Percentiles rank a stretch among this genome's conserved stretches.
Evolutionary conservation across 1,139 yeast genomes (phyloP).

Genomic region (Pichia sp.): DNA sequence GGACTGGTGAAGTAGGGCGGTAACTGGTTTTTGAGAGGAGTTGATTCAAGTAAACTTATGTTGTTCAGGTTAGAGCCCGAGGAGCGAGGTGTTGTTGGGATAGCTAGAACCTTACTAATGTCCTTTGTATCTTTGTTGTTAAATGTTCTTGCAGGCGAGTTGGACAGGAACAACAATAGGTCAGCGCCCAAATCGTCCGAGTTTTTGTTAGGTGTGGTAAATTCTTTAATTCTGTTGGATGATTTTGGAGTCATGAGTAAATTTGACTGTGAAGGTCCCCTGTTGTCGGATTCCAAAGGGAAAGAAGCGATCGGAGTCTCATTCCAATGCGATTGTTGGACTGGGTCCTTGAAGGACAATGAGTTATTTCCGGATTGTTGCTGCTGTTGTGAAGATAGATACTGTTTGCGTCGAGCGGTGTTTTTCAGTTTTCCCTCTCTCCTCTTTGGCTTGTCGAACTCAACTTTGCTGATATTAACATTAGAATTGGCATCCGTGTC

Average conservation of each 20-base stretch:
- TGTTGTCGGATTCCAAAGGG: neutral
- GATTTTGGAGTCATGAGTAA: slow-evolving; percentile 31
- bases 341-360: neutral
- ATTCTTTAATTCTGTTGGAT: slow-evolving; percentile 10
- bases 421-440: neutral
- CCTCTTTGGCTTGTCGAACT: neutral
- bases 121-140: slow-evolving; percentile 20
- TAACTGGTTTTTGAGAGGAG: slow-evolving; percentile 23
- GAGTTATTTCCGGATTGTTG: neutral
- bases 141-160: slow-evolving; percentile 74
- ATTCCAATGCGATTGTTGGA: neutral
- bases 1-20: slow-evolving; percentile 16
- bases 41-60: slow-evolving; percentile 23
- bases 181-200: slow-evolving; percentile 76
- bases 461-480: neutral
- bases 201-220: slow-evolving; percentile 30
- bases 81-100: slow-evolving; percentile 34
- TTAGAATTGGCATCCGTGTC: neutral
- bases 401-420: neutral
- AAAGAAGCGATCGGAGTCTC: neutral
- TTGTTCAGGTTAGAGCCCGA: slow-evolving; percentile 3
- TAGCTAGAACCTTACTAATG: slow-evolving; percentile 8
- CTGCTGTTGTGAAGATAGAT: neutral
- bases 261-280: slow-evolving; percentile 21
- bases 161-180: slow-evolving; percentile 72